Evolutionary conservation across 208 protist species (phyloP).

Genomic region (Leishmania aethiopica): DNA sequence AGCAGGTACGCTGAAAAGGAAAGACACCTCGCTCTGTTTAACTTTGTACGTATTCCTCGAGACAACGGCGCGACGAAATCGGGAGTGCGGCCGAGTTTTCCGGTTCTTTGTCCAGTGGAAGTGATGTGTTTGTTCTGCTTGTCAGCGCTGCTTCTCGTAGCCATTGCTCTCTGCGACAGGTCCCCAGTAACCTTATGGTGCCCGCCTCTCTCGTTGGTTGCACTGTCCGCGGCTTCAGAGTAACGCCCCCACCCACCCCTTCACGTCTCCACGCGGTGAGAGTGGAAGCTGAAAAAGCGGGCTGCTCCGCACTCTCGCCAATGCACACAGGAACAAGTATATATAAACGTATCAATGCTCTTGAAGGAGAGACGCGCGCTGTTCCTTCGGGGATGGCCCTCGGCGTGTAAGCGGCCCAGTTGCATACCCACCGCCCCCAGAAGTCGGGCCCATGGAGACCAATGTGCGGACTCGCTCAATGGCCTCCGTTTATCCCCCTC

Average conservation of each 20-base stretch:
- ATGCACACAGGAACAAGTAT: neutral
- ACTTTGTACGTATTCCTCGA: neutral
- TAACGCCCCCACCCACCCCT: neutral
- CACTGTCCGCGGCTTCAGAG: neutral
- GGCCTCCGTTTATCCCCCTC: neutral
- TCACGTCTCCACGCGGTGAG: neutral
- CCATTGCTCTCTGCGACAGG: slow-evolving; percentile 1
- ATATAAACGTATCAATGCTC: neutral
- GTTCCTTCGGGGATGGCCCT: neutral
- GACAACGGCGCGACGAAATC: neutral
- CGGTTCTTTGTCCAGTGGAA: slow-evolving; percentile 10
- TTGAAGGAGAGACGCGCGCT: neutral
- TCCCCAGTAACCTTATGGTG: neutral
- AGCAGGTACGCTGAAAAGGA: neutral
- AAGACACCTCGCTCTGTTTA: neutral
- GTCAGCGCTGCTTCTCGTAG: slow-evolving; percentile 17
- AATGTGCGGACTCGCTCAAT: neutral
- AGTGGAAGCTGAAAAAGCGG: too few species aligned
- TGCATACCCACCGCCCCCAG: neutral
- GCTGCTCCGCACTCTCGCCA: neutral
- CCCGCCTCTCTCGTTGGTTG: neutral
- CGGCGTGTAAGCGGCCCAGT: neutral
- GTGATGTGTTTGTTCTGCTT: neutral
- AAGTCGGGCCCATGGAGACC: neutral
- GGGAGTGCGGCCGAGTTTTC: neutral